Evolutionary conservation across 2,329 filamentous ascomycete species (phyloP).

Genomic region (Albifimbria verrucaria): DNA sequence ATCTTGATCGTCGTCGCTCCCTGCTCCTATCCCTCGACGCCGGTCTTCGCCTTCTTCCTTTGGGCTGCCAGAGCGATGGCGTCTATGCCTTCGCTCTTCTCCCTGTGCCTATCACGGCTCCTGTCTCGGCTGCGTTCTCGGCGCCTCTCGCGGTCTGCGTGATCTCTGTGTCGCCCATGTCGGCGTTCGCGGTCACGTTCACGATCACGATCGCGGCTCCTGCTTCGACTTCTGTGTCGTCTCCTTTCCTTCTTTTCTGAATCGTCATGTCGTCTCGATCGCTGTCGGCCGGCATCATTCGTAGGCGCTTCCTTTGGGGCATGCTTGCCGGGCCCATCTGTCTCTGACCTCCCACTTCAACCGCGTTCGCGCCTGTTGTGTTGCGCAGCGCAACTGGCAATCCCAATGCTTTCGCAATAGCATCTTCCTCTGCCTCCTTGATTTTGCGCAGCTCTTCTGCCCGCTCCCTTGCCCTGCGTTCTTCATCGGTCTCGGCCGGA

Average conservation of each 20-base stretch:
- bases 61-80: conserved; percentile 1
- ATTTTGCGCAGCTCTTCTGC: conserved; percentile 76
- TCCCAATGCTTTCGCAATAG: conserved; percentile 78
- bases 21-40: conserved; percentile 10
- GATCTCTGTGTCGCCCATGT: conserved; percentile 23
- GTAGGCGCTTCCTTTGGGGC: conserved; percentile 18
- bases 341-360: conserved; percentile 54
- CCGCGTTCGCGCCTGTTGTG: conserved; percentile 61
- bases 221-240: conserved; percentile 34
- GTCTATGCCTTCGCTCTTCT: conserved; percentile 6
- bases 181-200: conserved; percentile 21
- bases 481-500: conserved; percentile 58
- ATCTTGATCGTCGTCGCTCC: conserved; percentile 10
- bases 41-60: conserved; percentile 5
- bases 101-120: conserved; percentile 14
- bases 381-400: conserved; percentile 65
- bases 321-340: conserved; percentile 25
- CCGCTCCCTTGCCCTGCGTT: conserved; percentile 57
- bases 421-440: conserved; percentile 92
- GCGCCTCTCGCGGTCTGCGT: conserved; percentile 11
- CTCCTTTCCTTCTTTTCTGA: conserved; percentile 26
- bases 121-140: conserved; percentile 29
- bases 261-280: conserved; percentile 27
- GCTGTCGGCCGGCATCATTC: conserved; percentile 23
- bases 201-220: conserved; percentile 22